Evolutionary conservation across 139 green algal species (phyloP).

Genomic region (Chlorella sorokiniana): DNA sequence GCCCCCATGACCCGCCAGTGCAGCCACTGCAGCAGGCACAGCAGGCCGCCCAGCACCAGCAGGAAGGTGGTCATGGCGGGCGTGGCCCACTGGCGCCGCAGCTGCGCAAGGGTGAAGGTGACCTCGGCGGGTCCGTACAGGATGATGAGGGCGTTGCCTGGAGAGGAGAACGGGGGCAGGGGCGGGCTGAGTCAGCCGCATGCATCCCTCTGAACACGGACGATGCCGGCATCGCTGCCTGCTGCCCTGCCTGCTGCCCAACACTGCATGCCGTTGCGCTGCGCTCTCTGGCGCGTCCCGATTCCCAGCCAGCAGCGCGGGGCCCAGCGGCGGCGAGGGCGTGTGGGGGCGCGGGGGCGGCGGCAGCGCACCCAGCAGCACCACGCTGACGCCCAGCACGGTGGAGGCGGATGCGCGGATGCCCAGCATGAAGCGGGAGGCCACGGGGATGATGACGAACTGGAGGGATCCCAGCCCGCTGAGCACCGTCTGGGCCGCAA

Average conservation of each 20-base stretch:
- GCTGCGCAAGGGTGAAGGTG: slow-evolving; percentile 47
- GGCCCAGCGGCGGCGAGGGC: too few relatives aligned
- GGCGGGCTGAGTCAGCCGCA: neutral
- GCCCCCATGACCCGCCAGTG: slow-evolving; percentile 24
- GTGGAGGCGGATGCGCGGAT: slow-evolving; percentile 36
- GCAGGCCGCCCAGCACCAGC: slow-evolving; percentile 32
- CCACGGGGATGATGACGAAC: slow-evolving; percentile 60
- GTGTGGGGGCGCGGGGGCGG: neutral
- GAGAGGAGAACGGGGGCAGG: neutral
- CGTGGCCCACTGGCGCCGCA: slow-evolving; percentile 49
- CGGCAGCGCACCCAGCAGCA: slow-evolving; percentile 49
- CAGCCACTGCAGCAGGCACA: slow-evolving; percentile 42
- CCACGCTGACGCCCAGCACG: slow-evolving; percentile 41
- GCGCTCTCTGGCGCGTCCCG: too few relatives aligned
- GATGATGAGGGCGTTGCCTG: slow-evolving; percentile 58
- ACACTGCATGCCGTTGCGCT: neutral
- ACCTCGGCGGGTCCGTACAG: slow-evolving; percentile 48
- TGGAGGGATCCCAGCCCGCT: slow-evolving; percentile 49
- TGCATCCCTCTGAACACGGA: too few relatives aligned
- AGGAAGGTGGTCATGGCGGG: slow-evolving; percentile 51
- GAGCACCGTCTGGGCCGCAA: slow-evolving; percentile 59
- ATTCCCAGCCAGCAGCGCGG: too few relatives aligned
- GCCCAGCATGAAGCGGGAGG: slow-evolving; percentile 48
- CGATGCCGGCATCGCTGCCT: neutral
- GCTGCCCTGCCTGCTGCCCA: neutral